These are phyloP conservation scores for Malus sylvestris DNA, from an alignment of 306 rosid species.

Conservation along the genomic window DNA sequence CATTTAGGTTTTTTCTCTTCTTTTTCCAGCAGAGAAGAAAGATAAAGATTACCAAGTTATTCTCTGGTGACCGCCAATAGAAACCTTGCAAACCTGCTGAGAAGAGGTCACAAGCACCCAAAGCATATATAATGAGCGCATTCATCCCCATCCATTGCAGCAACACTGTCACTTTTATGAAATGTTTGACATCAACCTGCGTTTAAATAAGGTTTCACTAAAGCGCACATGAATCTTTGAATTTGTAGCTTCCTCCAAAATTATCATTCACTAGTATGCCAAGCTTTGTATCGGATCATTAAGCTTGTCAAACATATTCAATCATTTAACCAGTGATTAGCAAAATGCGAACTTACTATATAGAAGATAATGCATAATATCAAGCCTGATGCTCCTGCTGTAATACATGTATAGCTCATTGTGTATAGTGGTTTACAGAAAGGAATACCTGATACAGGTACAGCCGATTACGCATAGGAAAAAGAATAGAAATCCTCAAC, in stretches of 20 bases:
- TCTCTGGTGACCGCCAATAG: conserved; percentile 66
- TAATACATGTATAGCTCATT: conserved; percentile 63
- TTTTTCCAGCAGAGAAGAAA: not conserved
- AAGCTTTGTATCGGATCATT: too few relatives aligned
- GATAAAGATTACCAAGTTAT: conserved; percentile 48
- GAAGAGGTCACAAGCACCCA: conserved; percentile 71
- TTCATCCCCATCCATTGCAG: conserved; percentile 82
- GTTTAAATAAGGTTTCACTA: not conserved
- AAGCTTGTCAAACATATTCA: too few relatives aligned
- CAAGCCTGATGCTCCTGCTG: conserved; percentile 74
- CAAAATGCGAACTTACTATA: conserved; percentile 39
- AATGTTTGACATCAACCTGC: conserved; percentile 54
- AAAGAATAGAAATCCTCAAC: not conserved
- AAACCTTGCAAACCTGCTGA: conserved; percentile 65
- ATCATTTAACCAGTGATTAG: too few relatives aligned
- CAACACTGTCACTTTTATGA: conserved; percentile 49
- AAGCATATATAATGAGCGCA: conserved; percentile 58
- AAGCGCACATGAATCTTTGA: not conserved
- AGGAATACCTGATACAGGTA: conserved; percentile 60
- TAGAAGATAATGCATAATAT: conserved; percentile 45
- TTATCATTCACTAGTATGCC: too few relatives aligned
- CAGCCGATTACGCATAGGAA: conserved; percentile 20
- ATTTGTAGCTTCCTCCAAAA: not conserved
- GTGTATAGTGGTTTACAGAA: conserved; percentile 69
- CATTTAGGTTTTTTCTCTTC: not conserved